A percentile compares a stretch with the other conserved stretches of the same genome.
These are phyloP conservation scores for Nevesoporus exiguus DNA, from an alignment of 768 basidiomycete species.

Conservation along the genomic window DNA sequence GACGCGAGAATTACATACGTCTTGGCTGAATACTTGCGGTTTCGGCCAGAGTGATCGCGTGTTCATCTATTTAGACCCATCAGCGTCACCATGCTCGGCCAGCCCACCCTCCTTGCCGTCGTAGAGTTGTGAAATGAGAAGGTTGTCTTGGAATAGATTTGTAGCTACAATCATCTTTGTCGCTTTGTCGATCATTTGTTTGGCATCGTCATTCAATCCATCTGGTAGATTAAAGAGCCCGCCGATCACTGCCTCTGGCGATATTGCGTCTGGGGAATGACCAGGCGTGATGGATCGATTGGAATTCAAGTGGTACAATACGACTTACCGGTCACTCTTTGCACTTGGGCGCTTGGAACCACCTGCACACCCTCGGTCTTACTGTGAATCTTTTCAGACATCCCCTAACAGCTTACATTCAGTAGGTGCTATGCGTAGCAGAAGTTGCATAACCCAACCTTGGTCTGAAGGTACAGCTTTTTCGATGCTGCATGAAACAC, in stretches of 20 bases:
- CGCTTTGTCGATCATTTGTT: neutral
- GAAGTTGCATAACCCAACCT: neutral
- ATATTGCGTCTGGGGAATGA: neutral
- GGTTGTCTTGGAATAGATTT: too few relatives aligned
- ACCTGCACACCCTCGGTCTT: neutral
- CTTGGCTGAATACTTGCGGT: too few relatives aligned
- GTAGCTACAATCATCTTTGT: too few relatives aligned
- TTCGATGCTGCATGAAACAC: neutral
- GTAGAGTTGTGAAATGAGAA: too few relatives aligned
- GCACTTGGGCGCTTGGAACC: constrained; percentile 2
- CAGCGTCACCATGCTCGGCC: too few relatives aligned
- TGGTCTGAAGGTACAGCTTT: neutral
- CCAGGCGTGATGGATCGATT: neutral
- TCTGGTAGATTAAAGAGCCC: neutral
- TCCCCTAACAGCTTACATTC: neutral
- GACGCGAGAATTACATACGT: too few relatives aligned
- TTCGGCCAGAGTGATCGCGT: too few relatives aligned
- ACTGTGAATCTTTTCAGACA: constrained; percentile 10
- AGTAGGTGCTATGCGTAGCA: neutral
- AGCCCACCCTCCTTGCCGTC: too few relatives aligned
- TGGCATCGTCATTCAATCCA: neutral
- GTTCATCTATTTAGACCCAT: too few relatives aligned
- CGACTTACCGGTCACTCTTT: neutral
- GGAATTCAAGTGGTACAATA: too few relatives aligned
- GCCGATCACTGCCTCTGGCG: neutral